Base-by-base conservation (phyloP, 1,284 basidiomycete genomes). In the Ustilago hordei region DNA sequence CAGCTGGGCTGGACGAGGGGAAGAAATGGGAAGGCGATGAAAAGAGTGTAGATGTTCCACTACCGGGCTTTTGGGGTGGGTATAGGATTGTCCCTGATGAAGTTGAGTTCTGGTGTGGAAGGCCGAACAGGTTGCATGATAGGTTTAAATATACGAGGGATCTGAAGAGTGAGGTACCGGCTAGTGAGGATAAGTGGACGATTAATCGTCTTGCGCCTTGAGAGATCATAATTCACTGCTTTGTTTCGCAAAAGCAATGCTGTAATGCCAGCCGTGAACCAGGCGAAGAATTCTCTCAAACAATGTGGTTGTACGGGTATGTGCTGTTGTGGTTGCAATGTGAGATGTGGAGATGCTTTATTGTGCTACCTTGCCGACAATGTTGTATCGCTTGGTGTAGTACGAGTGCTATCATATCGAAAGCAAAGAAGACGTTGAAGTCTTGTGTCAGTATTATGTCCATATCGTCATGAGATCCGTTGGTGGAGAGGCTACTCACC, bases 11-110 rank as follows among this genome's bases (percentile, higher is more conserved):
- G 50, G 86, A 79, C 12, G 56, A 74, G 23, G 45, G 11, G 6
- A 57, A 72, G 4, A 56, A 65, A 48, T 75, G 55, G 58, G 43
- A 71, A 17, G 76, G 66, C 3, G 61, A 62, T 34, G 69, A 75
- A 13, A 70, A 63, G 55, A 34, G 8, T 5, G 62, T 65, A 0
- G 60, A 79, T 28, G 89, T 98, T 9, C 92, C 93, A 0, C 88
- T 92, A 54, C 97, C 96, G 1, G 92, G 93, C 8, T 93, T 93
- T 86, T 99, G 97, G 97, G 96, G 96, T 66, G 96, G 96, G 3
- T 98, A 93, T 91, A 90, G 95, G 79, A 90, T 99, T 45, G 89
- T 98, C 8, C 97, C 97, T 15, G 90, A 90, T 93, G 95, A 86
- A 86, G 91, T 90, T 12, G 84, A 86, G 70, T 86, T 86, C 53